Base-by-base conservation (phyloP, 176 grass and related monocot genomes). In the Chloris gayana region DNA sequence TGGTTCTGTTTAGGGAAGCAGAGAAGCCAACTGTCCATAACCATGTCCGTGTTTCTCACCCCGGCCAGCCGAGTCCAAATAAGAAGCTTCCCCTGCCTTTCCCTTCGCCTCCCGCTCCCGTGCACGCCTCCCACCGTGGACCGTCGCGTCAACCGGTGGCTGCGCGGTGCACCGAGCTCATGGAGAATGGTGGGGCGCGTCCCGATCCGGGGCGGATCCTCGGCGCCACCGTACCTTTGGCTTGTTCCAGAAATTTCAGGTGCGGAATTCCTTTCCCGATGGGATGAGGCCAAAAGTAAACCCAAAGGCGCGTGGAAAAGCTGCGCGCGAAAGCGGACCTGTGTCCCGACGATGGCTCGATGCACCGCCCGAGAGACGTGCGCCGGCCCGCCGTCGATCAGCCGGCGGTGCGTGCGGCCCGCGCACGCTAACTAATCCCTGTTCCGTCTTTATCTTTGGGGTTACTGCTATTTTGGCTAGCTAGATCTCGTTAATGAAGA, bases 241-340 rank as follows among this genome's bases (percentile, higher is more conserved):
- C 78, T 14, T 29, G 45, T 83, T 83, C 35, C 44, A 84, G 80
- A 84, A 45, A 41, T 53, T 44, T 75, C 70, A 60, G 24, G 73
- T 37, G 4, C 73, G 32, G 50, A 69, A 73, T 89, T 60, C 79
- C 58, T 56, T 8, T 42, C 21, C 63, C 10, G 41, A 5, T 4
- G 34, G 3, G 19, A 65, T 21, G 6, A 27, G 11, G 58, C 25
- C 25, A 61, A 74, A 87, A 67, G 46, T 58, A 69, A 84, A 82
- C 47, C 70, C 71, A 54, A 87, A 82, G 65, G 34, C 77, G 82
- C 7, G 82, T 89, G 72, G 87, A 81, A 85, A 85, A 72, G 65
- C 30, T 11, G n/a, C 68, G 39, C 69, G 17, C 32, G 57, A 22
- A 51, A 26, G 77, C 62, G 26, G 60, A 69, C 27, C 59, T 32